phyloP scores from a whole-genome alignment of 1,284 basidiomycete genomes.

The Meira miltonrushii region DNA sequence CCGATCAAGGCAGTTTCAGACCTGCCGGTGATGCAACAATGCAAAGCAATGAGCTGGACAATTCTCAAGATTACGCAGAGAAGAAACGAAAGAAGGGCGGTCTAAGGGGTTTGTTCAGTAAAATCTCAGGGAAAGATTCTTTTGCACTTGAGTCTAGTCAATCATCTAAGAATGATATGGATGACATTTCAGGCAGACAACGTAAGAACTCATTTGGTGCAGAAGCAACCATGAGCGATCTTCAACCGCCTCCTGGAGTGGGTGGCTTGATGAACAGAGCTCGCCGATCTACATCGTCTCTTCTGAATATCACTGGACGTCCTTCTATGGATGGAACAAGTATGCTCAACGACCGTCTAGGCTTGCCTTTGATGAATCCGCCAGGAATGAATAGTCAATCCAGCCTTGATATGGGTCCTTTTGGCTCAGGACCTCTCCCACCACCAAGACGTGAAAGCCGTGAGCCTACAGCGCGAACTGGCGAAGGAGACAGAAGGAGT shows the following conservation, averaged over 20 bases:
- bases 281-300: constrained; percentile 16
- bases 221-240: constrained; percentile 10
- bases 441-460: constrained; percentile 12
- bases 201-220: constrained; percentile 10
- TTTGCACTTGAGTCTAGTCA: not conserved
- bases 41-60: constrained; percentile 2
- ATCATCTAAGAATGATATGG: constrained; percentile 8
- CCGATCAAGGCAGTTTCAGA: constrained; percentile 4
- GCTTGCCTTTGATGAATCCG: constrained; percentile 22
- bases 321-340: constrained; percentile 21
- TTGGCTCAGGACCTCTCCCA: constrained; percentile 23
- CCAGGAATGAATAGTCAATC: constrained; percentile 37
- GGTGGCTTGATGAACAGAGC: constrained; percentile 11
- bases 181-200: not conserved
- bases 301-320: constrained; percentile 7
- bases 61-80: not conserved
- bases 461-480: not conserved
- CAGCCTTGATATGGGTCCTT: constrained; percentile 40
- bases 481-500: not conserved
- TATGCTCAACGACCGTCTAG: not conserved
- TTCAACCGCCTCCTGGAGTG: constrained; percentile 11
- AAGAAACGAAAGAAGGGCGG: constrained; percentile 36
- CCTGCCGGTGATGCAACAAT: constrained; percentile 2
- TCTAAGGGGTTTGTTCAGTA: constrained; percentile 31
- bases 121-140: constrained; percentile 23